phyloP scores from a whole-genome alignment of 2,329 filamentous ascomycete genomes.

The Diaporthe helianthi region DNA sequence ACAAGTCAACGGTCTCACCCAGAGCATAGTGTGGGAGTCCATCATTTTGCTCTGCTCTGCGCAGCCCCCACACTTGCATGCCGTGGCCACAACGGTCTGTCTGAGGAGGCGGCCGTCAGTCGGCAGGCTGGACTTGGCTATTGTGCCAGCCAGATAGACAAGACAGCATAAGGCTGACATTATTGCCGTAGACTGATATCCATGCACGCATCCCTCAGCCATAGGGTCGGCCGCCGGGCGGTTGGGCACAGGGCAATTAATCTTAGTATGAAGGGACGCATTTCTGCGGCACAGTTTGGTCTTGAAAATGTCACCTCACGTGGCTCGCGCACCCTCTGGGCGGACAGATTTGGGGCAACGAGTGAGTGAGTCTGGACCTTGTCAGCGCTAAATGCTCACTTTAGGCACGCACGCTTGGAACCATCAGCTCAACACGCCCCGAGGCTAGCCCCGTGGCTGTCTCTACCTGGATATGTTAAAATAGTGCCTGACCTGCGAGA shows the following conservation, averaged over 20 bases:
- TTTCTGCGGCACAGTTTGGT: neutral
- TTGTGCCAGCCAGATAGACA: neutral
- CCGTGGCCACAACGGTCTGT: neutral
- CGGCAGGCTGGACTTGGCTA: neutral
- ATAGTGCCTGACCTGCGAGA: neutral
- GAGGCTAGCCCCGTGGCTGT: neutral
- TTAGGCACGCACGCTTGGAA: neutral
- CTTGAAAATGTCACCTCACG: neutral
- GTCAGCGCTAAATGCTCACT: slow-evolving; percentile 24
- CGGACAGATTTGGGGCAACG: neutral
- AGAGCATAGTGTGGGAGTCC: neutral
- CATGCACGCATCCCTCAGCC: neutral
- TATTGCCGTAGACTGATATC: neutral
- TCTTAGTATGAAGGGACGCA: neutral
- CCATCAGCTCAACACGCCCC: neutral
- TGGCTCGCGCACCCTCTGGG: neutral
- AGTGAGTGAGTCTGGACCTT: neutral
- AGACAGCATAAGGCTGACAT: slow-evolving; percentile 12
- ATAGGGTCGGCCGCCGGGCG: neutral
- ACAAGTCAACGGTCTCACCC: neutral
- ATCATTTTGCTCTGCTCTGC: neutral
- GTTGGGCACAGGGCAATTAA: neutral
- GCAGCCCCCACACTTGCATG: too few relatives aligned
- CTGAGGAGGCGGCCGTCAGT: neutral
- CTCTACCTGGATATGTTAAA: slow-evolving; percentile 9